These are phyloP conservation scores for Teunomyces stri DNA, from an alignment of 805 yeast genomes.

Conservation along the genomic window DNA sequence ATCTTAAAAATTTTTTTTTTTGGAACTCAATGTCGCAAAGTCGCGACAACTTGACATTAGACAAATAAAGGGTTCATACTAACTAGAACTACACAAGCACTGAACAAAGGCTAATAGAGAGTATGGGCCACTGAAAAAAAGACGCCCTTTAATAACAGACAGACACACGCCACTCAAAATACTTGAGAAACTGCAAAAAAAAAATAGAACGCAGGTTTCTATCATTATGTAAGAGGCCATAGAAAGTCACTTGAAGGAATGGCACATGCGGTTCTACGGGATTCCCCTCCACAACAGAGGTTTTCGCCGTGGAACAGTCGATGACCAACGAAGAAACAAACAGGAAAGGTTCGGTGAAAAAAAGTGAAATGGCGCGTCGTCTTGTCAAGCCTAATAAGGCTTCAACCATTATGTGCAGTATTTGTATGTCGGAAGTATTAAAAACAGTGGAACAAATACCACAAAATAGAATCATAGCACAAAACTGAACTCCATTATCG, in stretches of 20 bases:
- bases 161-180: too few species aligned
- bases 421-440: background rate
- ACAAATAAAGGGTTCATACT: background rate
- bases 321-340: background rate
- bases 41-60: background rate
- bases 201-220: too few species aligned
- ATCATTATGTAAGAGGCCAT: too few species aligned
- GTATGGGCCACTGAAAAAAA: background rate
- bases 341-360: background rate
- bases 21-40: constrained; percentile 1
- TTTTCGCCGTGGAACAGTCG: too few species aligned
- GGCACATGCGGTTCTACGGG: too few species aligned
- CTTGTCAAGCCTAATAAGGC: background rate
- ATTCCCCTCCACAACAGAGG: too few species aligned
- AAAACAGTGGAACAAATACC: constrained; percentile 5
- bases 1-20: constrained; percentile 1
- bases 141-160: background rate
- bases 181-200: too few species aligned
- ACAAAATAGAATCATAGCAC: constrained; percentile 12
- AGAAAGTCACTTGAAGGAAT: too few species aligned
- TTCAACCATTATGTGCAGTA: background rate
- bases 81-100: background rate
- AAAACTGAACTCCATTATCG: constrained; percentile 7
- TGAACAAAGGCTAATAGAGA: background rate
- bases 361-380: background rate